phyloP scores from a whole-genome alignment of 2,329 filamentous ascomycete species.

The Fusarium xyrophilum region DNA sequence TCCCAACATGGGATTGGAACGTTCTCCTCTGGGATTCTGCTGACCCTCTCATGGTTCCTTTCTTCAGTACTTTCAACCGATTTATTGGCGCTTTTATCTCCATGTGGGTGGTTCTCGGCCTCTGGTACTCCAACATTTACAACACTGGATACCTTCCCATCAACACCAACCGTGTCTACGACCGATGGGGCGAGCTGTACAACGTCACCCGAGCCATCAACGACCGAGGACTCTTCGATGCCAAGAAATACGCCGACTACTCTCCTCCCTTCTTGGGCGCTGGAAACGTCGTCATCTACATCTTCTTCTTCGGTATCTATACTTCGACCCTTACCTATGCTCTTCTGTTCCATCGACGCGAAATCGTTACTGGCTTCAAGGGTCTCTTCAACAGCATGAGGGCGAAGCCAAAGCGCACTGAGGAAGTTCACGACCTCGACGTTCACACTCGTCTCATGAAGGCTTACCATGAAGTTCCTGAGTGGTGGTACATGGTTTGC shows the following conservation, averaged over 20 bases:
- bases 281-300: conserved; percentile 59
- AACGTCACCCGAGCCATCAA: conserved; percentile 54
- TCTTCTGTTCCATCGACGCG: conserved; percentile 59
- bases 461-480: conserved; percentile 56
- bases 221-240: conserved; percentile 53
- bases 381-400: conserved; percentile 55
- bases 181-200: conserved; percentile 57
- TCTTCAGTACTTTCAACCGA: conserved; percentile 68
- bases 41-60: conserved; percentile 58
- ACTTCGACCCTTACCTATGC: conserved; percentile 60
- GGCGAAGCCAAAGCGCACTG: conserved; percentile 48
- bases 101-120: conserved; percentile 60
- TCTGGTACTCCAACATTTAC: conserved; percentile 67
- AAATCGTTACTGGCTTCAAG: conserved; percentile 58
- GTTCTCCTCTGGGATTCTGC: conserved; percentile 52
- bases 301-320: conserved; percentile 64
- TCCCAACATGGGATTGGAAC: conserved; percentile 59
- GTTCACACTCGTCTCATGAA: conserved; percentile 59
- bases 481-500: conserved; percentile 61
- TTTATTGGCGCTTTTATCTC: conserved; percentile 63
- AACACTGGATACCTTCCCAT: conserved; percentile 62
- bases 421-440: conserved; percentile 51
- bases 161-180: conserved; percentile 59
- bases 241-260: conserved; percentile 56
- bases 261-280: conserved; percentile 60